Conservation (phyloP, 1,284 basidiomycete species). For the Irpex sp. region DNA sequence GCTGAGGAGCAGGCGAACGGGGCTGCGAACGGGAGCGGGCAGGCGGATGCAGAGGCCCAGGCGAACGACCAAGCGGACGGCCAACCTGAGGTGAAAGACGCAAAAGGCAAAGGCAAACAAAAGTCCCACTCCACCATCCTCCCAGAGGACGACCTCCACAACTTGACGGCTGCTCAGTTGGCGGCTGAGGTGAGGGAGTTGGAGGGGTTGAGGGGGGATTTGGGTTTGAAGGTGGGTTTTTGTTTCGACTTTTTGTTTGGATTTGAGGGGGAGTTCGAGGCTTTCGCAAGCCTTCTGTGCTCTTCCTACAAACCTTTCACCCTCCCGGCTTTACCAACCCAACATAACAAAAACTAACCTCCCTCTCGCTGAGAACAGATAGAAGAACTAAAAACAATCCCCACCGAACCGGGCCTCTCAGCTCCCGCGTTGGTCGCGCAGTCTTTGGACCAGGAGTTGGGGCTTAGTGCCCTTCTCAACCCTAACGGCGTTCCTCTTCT, state of each 20-base stretch:
- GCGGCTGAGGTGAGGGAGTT: slow-evolving; percentile 77
- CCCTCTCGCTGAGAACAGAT: slow-evolving; percentile 42
- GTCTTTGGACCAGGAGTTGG: slow-evolving; percentile 55
- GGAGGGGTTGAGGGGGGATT: slow-evolving; percentile 67
- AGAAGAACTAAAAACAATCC: slow-evolving; percentile 79
- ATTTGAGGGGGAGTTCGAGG: too few relatives aligned
- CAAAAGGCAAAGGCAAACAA: slow-evolving; percentile 36
- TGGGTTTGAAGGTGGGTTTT: slow-evolving; percentile 66
- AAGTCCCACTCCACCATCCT: too few relatives aligned
- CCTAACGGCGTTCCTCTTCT: too few relatives aligned
- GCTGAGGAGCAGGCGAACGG: too few relatives aligned
- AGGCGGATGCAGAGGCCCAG: too few relatives aligned
- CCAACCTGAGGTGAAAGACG: slow-evolving; percentile 36
- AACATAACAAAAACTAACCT: background rate
- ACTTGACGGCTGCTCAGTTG: slow-evolving; percentile 61
- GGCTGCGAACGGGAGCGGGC: too few relatives aligned
- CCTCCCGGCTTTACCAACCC: too few relatives aligned
- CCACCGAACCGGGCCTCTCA: slow-evolving; percentile 50
- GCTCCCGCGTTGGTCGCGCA: slow-evolving; percentile 63
- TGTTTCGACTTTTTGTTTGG: too few relatives aligned
- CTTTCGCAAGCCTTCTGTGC: too few relatives aligned
- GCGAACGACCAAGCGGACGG: too few relatives aligned
- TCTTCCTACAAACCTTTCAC: too few relatives aligned
- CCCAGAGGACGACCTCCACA: slow-evolving; percentile 48
- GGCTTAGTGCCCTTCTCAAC: too few relatives aligned